Base-by-base conservation (phyloP, 805 yeast species). In the Diddensiella santjacobensis region DNA sequence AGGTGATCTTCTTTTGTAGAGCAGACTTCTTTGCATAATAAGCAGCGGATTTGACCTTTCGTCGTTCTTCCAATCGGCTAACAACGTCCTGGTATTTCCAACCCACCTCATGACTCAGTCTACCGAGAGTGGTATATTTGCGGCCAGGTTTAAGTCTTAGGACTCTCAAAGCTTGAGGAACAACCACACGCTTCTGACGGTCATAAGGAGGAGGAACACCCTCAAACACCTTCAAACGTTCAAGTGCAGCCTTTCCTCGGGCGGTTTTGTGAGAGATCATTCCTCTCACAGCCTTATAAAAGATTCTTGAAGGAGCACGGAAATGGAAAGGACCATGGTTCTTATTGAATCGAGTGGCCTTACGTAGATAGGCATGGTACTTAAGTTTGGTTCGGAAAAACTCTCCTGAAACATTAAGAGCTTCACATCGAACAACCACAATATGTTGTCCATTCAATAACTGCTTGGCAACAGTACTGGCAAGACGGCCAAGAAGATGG, bases 301-400 rank as follows among this genome's bases (percentile, higher is more conserved):
- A 89, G 78, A 93, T 91, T 80, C 98, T 89, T 59, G 98, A 90
- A 76, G 99, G 99, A 59, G 99, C 99, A 80, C 98, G 93, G 96
- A 93, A 93, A 77, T 93, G 99, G 97, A 91, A 93, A 71, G 98
- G 98, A 81, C 99, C 99, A 75, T 89, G 85, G 70, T 81, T 84
- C 81, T 89, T 89, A 96, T 93, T 93, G 90, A 75, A 93, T 80
- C 96, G 86, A 72, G 99, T 90, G 69, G 95, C 87, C 84, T 93
- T 93, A 84, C 99, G 90, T 78, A 93, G 85, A 89, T 90, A 93
- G 74, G 95, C 99, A 78, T 90, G 97, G 93, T 89, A 93, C 87
- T 93, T 93, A 78, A 91, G 85, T 81, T 93, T 93, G 85, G 91
- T 88, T 83, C 99, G 90, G 96, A 93, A 93, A 76, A 93, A 90